A percentile compares a stretch with the other conserved stretches of the same genome.
These are phyloP conservation scores for Datura wrightii DNA, from an alignment of 257 asterid species.

Conservation along the genomic window DNA sequence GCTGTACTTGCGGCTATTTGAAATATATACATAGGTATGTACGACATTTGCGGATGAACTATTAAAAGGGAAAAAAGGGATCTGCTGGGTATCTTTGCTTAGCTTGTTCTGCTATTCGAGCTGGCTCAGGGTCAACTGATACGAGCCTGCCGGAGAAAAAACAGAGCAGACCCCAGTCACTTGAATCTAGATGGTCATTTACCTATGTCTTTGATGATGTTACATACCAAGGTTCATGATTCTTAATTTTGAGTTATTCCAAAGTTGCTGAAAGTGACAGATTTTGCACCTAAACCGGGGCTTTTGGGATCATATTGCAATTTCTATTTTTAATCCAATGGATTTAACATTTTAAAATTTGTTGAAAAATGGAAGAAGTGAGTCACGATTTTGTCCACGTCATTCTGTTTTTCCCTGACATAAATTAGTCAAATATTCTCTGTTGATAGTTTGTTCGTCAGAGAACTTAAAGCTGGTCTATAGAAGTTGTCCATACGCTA, in stretches of 20 bases:
- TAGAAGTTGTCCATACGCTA: not conserved
- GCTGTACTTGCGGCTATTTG: not conserved
- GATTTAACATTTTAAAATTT: not conserved
- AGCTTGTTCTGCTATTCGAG: not conserved
- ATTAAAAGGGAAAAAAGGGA: not conserved
- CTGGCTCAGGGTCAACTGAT: constrained; percentile 8
- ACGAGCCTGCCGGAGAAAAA: not conserved
- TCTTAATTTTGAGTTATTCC: not conserved
- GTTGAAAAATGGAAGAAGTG: not conserved
- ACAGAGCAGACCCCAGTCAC: not conserved
- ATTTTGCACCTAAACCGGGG: not conserved
- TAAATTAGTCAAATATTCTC: constrained; percentile 5
- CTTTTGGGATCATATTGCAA: not conserved
- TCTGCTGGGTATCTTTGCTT: not conserved
- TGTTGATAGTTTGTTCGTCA: not conserved
- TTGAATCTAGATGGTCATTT: not conserved
- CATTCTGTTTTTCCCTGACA: not conserved
- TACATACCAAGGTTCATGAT: not conserved
- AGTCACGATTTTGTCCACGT: not conserved
- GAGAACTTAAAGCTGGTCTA: not conserved
- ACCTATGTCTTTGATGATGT: not conserved
- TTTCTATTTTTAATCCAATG: not conserved
- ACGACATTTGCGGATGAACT: not conserved
- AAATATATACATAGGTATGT: not conserved
- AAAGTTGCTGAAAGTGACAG: constrained; percentile 8